Evolutionary conservation across 208 protist genomes (phyloP), one percentile per base, ranked within the genome.

Genomic region (Wallacemonas sp.): DNA sequence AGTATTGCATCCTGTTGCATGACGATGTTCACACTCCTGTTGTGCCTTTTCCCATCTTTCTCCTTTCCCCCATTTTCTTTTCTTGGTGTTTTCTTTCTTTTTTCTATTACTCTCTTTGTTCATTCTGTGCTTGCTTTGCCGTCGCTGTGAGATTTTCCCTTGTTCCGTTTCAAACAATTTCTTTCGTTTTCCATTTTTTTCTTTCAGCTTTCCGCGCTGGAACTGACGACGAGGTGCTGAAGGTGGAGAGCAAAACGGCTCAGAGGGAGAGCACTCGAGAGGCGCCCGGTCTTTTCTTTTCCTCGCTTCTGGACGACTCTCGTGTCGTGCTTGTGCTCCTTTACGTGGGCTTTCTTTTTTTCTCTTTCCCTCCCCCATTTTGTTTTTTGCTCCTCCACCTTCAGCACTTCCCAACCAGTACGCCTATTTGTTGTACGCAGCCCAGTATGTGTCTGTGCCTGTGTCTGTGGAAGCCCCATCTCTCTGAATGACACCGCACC

Each of bases 11-110:
- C n/a, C n/a, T n/a, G n/a, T n/a, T n/a, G n/a, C n/a, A n/a, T n/a
- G n/a, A n/a, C n/a, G n/a, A n/a, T n/a, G 34, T 38, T 38, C 12
- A 12, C 34, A 4, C 12, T 38, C 12, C 34, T 38, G 8, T n/a
- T n/a, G n/a, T n/a, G 11, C 17, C 6, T 55, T 55, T 17, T 55
- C 9, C 19, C 19, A 9, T 26, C 33, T 34, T 61, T 61, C 41
- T 39, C 36, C 23, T 39, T 41, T 43, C n/a, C 5, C 23, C 21
- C 5, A 5, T 38, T 44, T 5, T 41, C 16, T 26, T 0, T 23
- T 36, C 30, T n/a, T 27, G 17, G 12, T 61, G 12, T 39, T 61
- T 61, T 57, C 16, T 47, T 47, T n/a, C 27, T 38, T 54, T 54
- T 54, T 54, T 54, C n/a, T 54, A 32, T 55, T 55, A 14, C 30